Evolutionary conservation across 2,329 filamentous ascomycete species (phyloP).

Genomic region (Pseudogymnoascus sp.): DNA sequence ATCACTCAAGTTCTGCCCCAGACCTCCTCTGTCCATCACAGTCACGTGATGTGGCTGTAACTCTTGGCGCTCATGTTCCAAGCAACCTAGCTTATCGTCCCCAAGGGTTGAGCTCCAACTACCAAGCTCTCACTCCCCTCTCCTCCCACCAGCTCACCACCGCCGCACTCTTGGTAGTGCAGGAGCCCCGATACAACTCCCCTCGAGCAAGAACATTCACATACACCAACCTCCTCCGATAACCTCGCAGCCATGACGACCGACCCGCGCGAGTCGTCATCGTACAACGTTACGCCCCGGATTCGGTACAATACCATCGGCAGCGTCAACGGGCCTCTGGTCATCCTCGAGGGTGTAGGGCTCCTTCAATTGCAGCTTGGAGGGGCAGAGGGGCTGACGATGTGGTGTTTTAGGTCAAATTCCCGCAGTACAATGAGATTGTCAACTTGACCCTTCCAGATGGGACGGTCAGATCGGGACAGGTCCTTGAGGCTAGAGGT

Average conservation of each 20-base stretch:
- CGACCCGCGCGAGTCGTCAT: slow-evolving; percentile 31
- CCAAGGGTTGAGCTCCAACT: slow-evolving; percentile 10
- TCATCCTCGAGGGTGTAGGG: slow-evolving; percentile 86
- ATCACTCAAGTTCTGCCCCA: neutral
- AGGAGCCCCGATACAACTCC: slow-evolving; percentile 2
- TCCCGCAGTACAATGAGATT: slow-evolving; percentile 94
- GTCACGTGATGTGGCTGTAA: slow-evolving; percentile 5
- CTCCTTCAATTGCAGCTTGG: neutral
- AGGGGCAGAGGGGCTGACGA: neutral
- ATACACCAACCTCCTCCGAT: neutral
- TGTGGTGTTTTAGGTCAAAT: slow-evolving; percentile 68
- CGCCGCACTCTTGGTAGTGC: slow-evolving; percentile 10
- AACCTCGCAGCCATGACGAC: slow-evolving; percentile 2
- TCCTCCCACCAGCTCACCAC: neutral
- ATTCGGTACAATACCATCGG: slow-evolving; percentile 97
- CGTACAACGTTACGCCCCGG: slow-evolving; percentile 49
- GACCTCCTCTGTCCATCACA: neutral
- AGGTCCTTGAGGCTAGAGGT: slow-evolving; percentile 97
- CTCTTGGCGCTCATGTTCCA: slow-evolving; percentile 7
- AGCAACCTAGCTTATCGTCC: slow-evolving; percentile 10
- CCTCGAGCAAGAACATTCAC: neutral
- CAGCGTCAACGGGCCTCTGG: slow-evolving; percentile 94
- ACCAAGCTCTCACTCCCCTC: slow-evolving; percentile 4
- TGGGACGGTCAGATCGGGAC: slow-evolving; percentile 85
- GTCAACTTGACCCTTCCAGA: slow-evolving; percentile 92